These are phyloP conservation scores for Gossypium gossypioides DNA, from an alignment of 441 rosid species.

Conservation along the genomic window DNA sequence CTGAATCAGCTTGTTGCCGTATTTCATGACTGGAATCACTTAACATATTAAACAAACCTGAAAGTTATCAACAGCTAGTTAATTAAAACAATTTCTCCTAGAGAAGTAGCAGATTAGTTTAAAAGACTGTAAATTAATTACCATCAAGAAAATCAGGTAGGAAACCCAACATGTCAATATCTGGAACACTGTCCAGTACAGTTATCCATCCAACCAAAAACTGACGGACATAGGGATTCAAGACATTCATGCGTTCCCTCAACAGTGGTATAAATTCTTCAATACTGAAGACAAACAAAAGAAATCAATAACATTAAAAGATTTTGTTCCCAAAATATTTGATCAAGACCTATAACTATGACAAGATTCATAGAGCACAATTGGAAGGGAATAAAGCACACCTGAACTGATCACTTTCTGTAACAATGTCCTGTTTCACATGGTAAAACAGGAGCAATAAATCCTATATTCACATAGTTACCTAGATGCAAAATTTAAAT, in stretches of 20 bases:
- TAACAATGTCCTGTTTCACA: conserved; percentile 89
- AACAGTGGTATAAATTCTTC: conserved; percentile 98
- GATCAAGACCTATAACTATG: not conserved
- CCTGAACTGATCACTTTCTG: conserved; percentile 99
- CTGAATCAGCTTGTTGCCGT: conserved; percentile 98
- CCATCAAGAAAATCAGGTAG: conserved; percentile 99
- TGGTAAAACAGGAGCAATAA: conserved; percentile 22
- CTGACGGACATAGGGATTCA: conserved; percentile 93
- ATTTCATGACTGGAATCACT: conserved; percentile 99
- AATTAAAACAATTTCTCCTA: conserved; percentile 12
- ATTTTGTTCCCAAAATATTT: not conserved
- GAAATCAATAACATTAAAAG: conserved; percentile 11
- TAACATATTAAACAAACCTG: conserved; percentile 98
- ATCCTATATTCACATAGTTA: conserved; percentile 6
- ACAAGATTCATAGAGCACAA: not conserved
- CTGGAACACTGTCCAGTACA: conserved; percentile 98
- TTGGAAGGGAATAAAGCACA: conserved; percentile 23
- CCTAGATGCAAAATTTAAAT: not conserved
- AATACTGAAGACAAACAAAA: conserved; percentile 49
- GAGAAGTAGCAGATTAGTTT: not conserved
- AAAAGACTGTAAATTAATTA: conserved; percentile 21
- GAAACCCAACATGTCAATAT: conserved; percentile 98
- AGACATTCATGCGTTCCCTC: conserved; percentile 95
- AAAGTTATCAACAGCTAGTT: conserved; percentile 10
- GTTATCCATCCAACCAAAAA: conserved; percentile 99